phyloP scores from a whole-genome alignment of 352 stramenopile genomes.

The Globisporangium heterothallicum region DNA sequence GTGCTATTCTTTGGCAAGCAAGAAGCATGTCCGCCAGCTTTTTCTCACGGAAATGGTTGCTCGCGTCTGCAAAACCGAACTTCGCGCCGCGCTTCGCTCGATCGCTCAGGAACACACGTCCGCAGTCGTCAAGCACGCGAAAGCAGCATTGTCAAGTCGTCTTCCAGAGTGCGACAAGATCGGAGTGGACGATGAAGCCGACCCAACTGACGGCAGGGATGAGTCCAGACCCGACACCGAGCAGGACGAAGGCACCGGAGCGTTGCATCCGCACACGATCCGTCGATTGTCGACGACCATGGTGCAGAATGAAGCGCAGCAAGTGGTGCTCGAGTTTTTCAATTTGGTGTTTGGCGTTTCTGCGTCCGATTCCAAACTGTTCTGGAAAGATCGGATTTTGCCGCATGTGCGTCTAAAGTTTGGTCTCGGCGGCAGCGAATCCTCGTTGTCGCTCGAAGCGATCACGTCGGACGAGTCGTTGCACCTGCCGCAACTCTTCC shows the following conservation, averaged over 20 bases:
- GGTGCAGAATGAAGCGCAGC: constrained; percentile 15
- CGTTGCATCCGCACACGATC: constrained; percentile 9
- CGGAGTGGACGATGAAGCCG: too few relatives aligned
- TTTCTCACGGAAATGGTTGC: constrained; percentile 61
- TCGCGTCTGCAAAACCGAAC: constrained; percentile 49
- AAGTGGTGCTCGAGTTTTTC: constrained; percentile 39
- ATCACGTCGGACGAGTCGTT: constrained; percentile 36
- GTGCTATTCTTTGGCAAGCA: constrained; percentile 42
- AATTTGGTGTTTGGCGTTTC: constrained; percentile 43
- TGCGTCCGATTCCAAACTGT: constrained; percentile 22
- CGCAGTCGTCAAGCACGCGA: constrained; percentile 19
- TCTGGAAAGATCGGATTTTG: constrained; percentile 52
- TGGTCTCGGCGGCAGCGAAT: constrained; percentile 11
- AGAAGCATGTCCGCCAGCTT: constrained; percentile 35
- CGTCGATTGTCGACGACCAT: constrained; percentile 15
- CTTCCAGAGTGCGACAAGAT: too few relatives aligned
- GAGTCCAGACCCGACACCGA: too few relatives aligned
- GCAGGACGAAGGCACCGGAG: too few relatives aligned
- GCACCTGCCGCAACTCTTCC: constrained; percentile 50
- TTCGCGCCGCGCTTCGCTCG: constrained; percentile 27
- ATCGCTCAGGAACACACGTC: constrained; percentile 20
- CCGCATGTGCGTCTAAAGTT: constrained; percentile 44
- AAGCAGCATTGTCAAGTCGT: too few relatives aligned
- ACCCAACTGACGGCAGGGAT: background rate
- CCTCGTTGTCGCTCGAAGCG: constrained; percentile 15